Evolutionary conservation across 768 basidiomycete genomes (phyloP).

Genomic region (Lactarius evosmus): DNA sequence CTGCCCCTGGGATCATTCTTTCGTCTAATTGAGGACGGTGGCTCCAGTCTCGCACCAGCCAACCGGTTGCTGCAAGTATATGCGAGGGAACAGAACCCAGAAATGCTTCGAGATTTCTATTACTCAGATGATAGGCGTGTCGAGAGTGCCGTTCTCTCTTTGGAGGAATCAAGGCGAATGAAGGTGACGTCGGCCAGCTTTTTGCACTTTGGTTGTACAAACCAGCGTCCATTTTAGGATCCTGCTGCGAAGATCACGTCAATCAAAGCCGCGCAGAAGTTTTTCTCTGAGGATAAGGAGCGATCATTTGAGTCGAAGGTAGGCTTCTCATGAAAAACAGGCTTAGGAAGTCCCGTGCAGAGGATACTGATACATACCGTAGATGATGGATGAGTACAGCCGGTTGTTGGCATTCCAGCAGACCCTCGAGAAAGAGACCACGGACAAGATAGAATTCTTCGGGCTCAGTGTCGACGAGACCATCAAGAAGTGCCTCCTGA

Average conservation of each 20-base stretch:
- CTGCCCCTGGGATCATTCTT: constrained; percentile 90
- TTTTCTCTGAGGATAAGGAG: constrained; percentile 94
- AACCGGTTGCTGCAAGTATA: constrained; percentile 84
- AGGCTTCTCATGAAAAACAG: constrained; percentile 13
- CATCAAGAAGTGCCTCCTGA: constrained; percentile 70
- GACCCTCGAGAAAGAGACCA: constrained; percentile 80
- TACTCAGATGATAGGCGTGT: constrained; percentile 95
- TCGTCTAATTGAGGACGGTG: constrained; percentile 89
- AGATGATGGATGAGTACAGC: constrained; percentile 91
- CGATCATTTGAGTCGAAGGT: constrained; percentile 88
- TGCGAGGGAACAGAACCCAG: constrained; percentile 83
- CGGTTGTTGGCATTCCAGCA: constrained; percentile 80
- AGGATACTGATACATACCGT: constrained; percentile 2
- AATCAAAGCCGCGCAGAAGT: constrained; percentile 83
- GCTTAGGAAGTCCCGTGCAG: background rate
- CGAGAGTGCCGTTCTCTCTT: constrained; percentile 84
- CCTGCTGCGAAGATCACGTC: constrained; percentile 63
- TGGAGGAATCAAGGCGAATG: constrained; percentile 76
- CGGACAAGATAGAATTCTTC: constrained; percentile 75
- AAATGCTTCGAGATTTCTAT: constrained; percentile 93
- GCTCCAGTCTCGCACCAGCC: constrained; percentile 67
- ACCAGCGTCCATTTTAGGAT: constrained; percentile 49
- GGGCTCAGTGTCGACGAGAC: constrained; percentile 87
- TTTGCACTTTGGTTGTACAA: background rate
- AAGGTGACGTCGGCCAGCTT: constrained; percentile 42